Evolutionary conservation across 2,329 filamentous ascomycete genomes (phyloP), one percentile per base, ranked within the genome.

Genomic region (Beauveria sp.): DNA sequence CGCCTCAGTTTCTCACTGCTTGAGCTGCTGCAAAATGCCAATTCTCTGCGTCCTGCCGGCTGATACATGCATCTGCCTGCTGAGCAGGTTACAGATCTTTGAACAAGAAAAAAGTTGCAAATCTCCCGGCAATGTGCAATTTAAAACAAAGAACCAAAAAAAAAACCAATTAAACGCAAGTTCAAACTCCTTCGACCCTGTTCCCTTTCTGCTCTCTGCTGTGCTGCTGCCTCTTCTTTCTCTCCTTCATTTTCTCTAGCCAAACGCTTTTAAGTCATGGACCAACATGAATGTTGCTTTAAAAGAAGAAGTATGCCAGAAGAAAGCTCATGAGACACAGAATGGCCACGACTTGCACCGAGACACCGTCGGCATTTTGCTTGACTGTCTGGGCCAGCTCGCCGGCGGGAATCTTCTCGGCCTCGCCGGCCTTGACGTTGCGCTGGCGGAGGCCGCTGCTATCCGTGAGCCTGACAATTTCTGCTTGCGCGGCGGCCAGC

Each of bases 231-330:
- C 9, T 16, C 3, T 57, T 16, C 24, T 50, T 22, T 10, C 40
- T 2, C n/a, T 12, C 18, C 30, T 18, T 14, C 42, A 20, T 49
- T 26, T 49, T 58, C 46, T 42, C 18, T 42, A 42, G 34, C 38
- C 30, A 58, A 55, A 50, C 20, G 26, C 45, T 43, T 16, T 38
- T 42, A 28, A 49, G 51, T 28, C 22, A 59, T 34, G 34, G 34
- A 50, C 16, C 16, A 16, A n/a, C 22, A 5, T 49, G n/a, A 6
- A 3, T 16, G 12, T 38, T 54, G 51, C 30, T 56, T 81, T 86
- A 99, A 77, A 99, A 99, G 80, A 99, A 92, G 75, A 98, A 85
- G 77, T 97, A 99, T 60, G 92, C 95, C 68, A 98, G 83, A 71
- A 99, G 77, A 79, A 99, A 99, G 79, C 91, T 93, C 65, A 96